Base-by-base conservation (phyloP, 2,329 filamentous ascomycete species). In the Lachnellula subtilissima region DNA sequence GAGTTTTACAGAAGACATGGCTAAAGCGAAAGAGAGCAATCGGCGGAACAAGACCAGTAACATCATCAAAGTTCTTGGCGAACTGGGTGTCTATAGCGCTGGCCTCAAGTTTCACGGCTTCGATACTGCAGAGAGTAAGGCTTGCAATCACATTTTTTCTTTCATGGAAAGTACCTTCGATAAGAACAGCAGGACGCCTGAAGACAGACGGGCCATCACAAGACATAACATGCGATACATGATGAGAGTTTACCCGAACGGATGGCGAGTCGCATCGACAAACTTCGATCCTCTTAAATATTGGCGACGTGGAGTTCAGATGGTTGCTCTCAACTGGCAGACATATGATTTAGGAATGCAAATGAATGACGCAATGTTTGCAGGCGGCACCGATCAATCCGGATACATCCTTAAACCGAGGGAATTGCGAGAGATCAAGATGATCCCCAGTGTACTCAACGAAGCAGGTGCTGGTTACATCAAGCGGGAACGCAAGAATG, bases 261-360 rank as follows among this genome's bases (percentile, higher is more conserved):
- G 84, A 39, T 86, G 84, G 64, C 87, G 94, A 28, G 79, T 97
- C 55, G 85, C 84, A 36, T 97, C 94, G 0, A 90, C 88, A 65
- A 99, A 99, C 74, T 97, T 97, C 68, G 91, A 97, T 67, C 94
- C 94, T 1, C 82, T 96, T 61, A 86, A 87, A 60, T 96, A 94
- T 70, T 99, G 94, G 94, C 86, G 93, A 51, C 86, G 91, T 45
- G 94, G 94, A 35, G 94, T 97, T 17, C 94, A 99, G 73, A 97
- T 99, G 93, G 91, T 89, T 14, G 94, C 94, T 0, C 79, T 97
- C 60, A 99, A 99, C 74, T 97, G 94, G 93, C 94, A 99, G 74
- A 97, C 92, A 0, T 97, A 95, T 68, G 94, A 97, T 69, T 80
- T 95, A 17, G 91, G 92, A 47, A 94, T 97, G 83, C 93, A 97